Conservation (phyloP, 257 asterid species). For the Mentha longifolia region DNA sequence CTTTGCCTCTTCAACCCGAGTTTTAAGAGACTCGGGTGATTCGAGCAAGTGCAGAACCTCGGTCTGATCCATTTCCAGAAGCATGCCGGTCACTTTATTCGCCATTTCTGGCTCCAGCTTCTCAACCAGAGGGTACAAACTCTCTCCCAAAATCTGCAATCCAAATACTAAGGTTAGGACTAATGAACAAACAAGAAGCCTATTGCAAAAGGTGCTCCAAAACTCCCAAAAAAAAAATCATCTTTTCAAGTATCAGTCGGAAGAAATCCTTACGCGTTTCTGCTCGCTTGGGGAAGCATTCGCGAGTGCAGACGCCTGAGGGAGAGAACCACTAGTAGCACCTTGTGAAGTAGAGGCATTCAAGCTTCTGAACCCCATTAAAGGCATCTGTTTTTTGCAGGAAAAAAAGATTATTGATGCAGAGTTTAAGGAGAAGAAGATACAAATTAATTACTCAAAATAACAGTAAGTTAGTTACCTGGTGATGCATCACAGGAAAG, state of each 20-base stretch:
- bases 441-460: not conserved
- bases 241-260: not conserved
- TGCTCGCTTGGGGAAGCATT: slow-evolving; percentile 73
- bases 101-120: slow-evolving; percentile 68
- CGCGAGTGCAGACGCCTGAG: slow-evolving; percentile 72
- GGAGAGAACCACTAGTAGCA: slow-evolving; percentile 34
- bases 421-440: not conserved
- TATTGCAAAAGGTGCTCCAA: too few species aligned
- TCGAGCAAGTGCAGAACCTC: slow-evolving; percentile 72
- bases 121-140: slow-evolving; percentile 64
- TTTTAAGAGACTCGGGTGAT: slow-evolving; percentile 68
- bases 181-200: not conserved
- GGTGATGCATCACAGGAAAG: slow-evolving; percentile 56
- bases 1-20: slow-evolving; percentile 72
- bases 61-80: slow-evolving; percentile 73
- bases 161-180: not conserved
- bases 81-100: slow-evolving; percentile 73
- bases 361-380: not conserved
- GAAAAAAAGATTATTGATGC: not conserved
- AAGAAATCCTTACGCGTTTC: slow-evolving; percentile 52
- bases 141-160: slow-evolving; percentile 72
- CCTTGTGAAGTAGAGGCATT: not conserved
- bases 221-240: too few species aligned
- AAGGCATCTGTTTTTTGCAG: slow-evolving; percentile 42
- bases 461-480: slow-evolving; percentile 13